phyloP scores from a whole-genome alignment of 805 yeast genomes.

The Metschnikowia similis region DNA sequence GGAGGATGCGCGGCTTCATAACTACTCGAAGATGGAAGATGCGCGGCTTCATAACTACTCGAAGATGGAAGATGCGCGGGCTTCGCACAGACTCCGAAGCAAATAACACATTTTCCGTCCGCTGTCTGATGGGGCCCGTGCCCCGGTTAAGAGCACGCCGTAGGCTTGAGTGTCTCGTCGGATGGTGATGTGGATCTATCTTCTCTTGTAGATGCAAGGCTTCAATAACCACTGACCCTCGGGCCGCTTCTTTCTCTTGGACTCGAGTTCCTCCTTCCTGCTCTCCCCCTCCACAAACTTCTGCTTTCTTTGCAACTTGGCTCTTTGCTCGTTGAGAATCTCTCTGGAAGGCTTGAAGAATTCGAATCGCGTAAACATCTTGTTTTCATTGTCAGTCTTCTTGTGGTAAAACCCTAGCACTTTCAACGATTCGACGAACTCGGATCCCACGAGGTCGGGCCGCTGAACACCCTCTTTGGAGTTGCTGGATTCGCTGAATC shows the following conservation, averaged over 20 bases:
- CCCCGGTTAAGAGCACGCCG: too few species aligned
- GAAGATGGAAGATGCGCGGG: too few species aligned
- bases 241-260: constrained; percentile 49
- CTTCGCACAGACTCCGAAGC: too few species aligned
- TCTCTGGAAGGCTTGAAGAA: constrained; percentile 82
- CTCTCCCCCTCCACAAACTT: constrained; percentile 69
- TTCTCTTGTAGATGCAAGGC: constrained; percentile 93
- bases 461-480: constrained; percentile 18
- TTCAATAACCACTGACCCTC: constrained; percentile 89
- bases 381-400: constrained; percentile 78
- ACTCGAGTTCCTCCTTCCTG: constrained; percentile 56
- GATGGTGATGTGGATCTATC: constrained; percentile 32
- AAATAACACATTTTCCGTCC: too few species aligned
- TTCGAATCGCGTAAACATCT: constrained; percentile 93
- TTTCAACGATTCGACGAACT: constrained; percentile 76
- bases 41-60: too few species aligned
- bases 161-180: too few species aligned
- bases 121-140: too few species aligned
- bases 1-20: too few species aligned
- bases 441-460: constrained; percentile 56
- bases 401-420: constrained; percentile 82
- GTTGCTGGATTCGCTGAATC: constrained; percentile 60
- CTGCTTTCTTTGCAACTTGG: constrained; percentile 56
- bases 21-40: too few species aligned
- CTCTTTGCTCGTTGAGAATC: constrained; percentile 57